Evolutionary conservation across 1,284 basidiomycete species (phyloP), one percentile per base, ranked within the genome.

Genomic region (Coniophora puteana): DNA sequence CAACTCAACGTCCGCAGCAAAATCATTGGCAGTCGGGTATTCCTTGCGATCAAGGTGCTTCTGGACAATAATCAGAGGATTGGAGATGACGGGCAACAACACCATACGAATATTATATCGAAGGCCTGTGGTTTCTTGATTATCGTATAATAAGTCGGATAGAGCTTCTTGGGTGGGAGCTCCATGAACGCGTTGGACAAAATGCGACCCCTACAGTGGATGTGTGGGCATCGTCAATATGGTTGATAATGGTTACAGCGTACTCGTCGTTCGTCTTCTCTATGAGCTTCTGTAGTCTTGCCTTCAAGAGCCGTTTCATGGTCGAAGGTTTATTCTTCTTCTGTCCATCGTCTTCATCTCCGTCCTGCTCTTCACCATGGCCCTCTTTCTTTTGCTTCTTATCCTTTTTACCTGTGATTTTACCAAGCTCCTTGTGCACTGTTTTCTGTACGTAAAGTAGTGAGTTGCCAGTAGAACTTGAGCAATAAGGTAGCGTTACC

Each of bases 121-220:
- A 96, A 71, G 42, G 88, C 86, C 55, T 91, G 83, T 1, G 93
- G 93, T 34, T 76, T 74, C 61, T 84, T 83, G 59, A 95, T 95
- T 35, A 80, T 67, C 52, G 82, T 79, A 66, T 95, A 96, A 58
- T 97, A 97, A 35, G 81, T 74, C 0, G 91, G 77, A 74, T 93
- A 93, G 12, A 77, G 68, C 49, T 84, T 85, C 55, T 76, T 82
- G 35, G 79, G 81, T 2, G 93, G 93, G 29, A 95, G 69, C 34
- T 84, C 79, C 77, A 91, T 83, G 65, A 97, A 97, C 49, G 84
- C 81, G 5, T 71, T 71, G 12, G 85, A 80, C 23, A 93, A 66
- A 6, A 78, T 64, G 23, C 85, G 80, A 24, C 86, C 88, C 26
- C 83, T 86, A 40, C 44, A 37, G 29, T 18, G 29, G 18, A 28